These are phyloP conservation scores for Cutaneotrichosporon mucoides DNA, from an alignment of 1,284 basidiomycete genomes.

Conservation along the genomic window DNA sequence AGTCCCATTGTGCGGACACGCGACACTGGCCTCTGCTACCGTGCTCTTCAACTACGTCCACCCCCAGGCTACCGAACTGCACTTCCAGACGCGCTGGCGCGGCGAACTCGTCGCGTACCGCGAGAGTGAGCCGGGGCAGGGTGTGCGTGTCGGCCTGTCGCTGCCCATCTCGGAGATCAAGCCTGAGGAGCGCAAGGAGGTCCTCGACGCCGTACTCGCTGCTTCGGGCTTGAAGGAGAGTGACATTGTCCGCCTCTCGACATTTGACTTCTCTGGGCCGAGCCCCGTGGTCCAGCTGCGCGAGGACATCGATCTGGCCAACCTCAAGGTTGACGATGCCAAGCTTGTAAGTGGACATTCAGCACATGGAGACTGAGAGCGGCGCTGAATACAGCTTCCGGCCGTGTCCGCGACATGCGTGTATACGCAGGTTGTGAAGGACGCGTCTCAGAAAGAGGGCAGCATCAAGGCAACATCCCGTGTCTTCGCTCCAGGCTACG, in stretches of 20 bases:
- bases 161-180: slow-evolving; percentile 54
- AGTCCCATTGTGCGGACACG: slow-evolving; percentile 40
- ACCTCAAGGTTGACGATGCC: slow-evolving; percentile 14
- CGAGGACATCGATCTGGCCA: slow-evolving; percentile 21
- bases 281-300: slow-evolving; percentile 2
- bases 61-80: slow-evolving; percentile 16
- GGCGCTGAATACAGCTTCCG: neutral
- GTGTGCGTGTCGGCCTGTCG: slow-evolving; percentile 62
- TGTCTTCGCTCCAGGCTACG: slow-evolving; percentile 31
- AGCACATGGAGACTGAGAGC: too few relatives aligned
- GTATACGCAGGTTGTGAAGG: slow-evolving; percentile 26
- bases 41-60: slow-evolving; percentile 28
- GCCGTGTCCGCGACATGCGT: slow-evolving; percentile 3
- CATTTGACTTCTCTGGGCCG: slow-evolving; percentile 17
- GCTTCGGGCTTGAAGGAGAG: neutral
- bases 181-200: neutral
- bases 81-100: slow-evolving; percentile 31
- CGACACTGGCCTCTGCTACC: slow-evolving; percentile 35
- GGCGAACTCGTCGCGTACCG: slow-evolving; percentile 29
- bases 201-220: neutral
- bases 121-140: slow-evolving; percentile 13
- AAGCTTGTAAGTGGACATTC: slow-evolving; percentile 1
- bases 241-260: slow-evolving; percentile 13
- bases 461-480: slow-evolving; percentile 17
- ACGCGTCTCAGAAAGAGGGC: slow-evolving; percentile 8